These are phyloP conservation scores for Hypholoma sublateritium DNA, from an alignment of 768 basidiomycete species.

Conservation along the genomic window DNA sequence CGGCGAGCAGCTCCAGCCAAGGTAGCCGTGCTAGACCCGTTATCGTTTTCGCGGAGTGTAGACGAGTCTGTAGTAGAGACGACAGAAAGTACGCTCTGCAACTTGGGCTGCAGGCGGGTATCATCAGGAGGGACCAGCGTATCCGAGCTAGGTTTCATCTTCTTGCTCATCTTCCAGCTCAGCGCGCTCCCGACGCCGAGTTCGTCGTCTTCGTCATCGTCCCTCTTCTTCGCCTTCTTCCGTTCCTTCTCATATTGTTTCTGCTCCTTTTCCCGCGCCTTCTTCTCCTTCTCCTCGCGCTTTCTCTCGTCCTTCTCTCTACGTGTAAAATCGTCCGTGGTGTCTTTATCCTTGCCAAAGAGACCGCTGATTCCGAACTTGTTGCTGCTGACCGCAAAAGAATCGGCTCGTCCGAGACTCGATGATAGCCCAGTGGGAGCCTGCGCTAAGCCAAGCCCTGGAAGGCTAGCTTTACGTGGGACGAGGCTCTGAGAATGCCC, in stretches of 20 bases:
- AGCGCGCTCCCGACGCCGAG: conserved; percentile 4
- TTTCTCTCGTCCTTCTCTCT: conserved; percentile 12
- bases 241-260: conserved; percentile 12
- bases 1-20: neutral
- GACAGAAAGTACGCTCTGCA: neutral
- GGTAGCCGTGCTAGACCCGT: neutral
- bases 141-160: neutral
- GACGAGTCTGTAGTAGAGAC: neutral
- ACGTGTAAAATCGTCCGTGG: neutral
- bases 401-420: neutral
- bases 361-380: conserved; percentile 14
- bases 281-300: conserved; percentile 29
- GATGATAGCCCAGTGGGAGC: neutral
- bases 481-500: neutral
- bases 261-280: conserved; percentile 28
- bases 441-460: neutral
- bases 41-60: neutral
- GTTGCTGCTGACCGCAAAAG: neutral
- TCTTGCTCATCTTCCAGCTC: conserved; percentile 17
- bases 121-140: neutral
- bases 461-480: conserved; percentile 12
- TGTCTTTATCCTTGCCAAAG: conserved; percentile 12
- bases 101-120: neutral
- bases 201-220: conserved; percentile 27
- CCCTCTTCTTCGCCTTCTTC: conserved; percentile 3